A percentile compares a stretch with the other conserved stretches of the same genome.
Conservation (phyloP, 495 filamentous ascomycete genomes). For the Amniculicola lignicola region DNA sequence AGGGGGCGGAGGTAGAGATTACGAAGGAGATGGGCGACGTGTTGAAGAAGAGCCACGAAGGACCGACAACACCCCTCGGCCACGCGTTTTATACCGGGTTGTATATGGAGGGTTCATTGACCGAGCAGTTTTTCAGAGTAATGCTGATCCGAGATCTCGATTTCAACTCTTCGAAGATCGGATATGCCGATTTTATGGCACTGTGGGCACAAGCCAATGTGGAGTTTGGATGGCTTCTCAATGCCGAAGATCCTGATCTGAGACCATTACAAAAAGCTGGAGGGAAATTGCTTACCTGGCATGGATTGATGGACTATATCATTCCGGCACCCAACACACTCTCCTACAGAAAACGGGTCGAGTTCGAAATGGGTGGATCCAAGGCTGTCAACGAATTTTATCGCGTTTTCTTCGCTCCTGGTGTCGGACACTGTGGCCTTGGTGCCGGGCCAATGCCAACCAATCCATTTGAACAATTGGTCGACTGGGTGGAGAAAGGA, state of each 20-base stretch:
- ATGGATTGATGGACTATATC: conserved; percentile 40
- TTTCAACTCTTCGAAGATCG: conserved; percentile 25
- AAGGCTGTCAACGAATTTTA: conserved; percentile 38
- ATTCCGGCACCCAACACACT: conserved; percentile 38
- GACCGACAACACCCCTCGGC: conserved; percentile 26
- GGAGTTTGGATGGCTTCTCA: conserved; percentile 40
- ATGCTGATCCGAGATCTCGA: conserved; percentile 29
- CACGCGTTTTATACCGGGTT: conserved; percentile 27
- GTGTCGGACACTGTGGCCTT: conserved; percentile 38
- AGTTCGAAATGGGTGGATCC: conserved; percentile 32
- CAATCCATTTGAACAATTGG: conserved; percentile 37
- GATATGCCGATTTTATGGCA: conserved; percentile 21
- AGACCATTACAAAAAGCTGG: conserved; percentile 40
- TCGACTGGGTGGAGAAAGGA: conserved; percentile 47
- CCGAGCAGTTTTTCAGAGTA: background rate
- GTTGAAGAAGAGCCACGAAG: conserved; percentile 28
- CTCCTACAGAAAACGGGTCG: conserved; percentile 35
- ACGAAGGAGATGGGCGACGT: conserved; percentile 27
- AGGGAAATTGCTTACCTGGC: conserved; percentile 48
- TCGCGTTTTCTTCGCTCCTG: conserved; percentile 41
- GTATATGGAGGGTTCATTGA: conserved; percentile 19
- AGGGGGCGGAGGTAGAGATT: conserved; percentile 15
- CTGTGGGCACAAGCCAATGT: conserved; percentile 35
- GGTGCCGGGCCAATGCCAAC: conserved; percentile 29
- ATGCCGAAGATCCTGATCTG: conserved; percentile 45